Evolutionary conservation across 345 rosid genomes (phyloP).

Genomic region (Passiflora organensis): DNA sequence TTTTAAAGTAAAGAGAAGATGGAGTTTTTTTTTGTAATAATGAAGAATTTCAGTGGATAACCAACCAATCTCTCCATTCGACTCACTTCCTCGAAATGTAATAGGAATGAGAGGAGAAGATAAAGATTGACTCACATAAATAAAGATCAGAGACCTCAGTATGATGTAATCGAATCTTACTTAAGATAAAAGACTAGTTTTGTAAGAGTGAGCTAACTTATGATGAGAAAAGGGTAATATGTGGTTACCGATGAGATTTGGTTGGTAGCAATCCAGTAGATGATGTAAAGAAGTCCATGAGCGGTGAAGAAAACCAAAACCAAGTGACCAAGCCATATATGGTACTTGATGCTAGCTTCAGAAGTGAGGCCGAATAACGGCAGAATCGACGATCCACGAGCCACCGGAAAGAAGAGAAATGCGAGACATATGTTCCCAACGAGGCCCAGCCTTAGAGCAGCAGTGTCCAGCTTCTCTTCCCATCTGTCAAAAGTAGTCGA

Average conservation of each 20-base stretch:
- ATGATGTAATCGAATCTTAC: too few relatives aligned
- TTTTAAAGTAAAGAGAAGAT: too few relatives aligned
- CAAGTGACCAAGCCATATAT: slow-evolving; percentile 81
- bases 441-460: slow-evolving; percentile 40
- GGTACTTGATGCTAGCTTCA: slow-evolving; percentile 84
- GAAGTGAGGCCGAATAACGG: slow-evolving; percentile 63
- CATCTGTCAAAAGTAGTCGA: slow-evolving; percentile 35
- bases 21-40: too few relatives aligned
- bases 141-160: too few relatives aligned
- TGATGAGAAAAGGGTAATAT: neutral
- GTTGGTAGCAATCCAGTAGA: slow-evolving; percentile 34
- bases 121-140: too few relatives aligned
- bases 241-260: slow-evolving; percentile 39
- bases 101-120: too few relatives aligned
- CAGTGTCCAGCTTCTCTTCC: slow-evolving; percentile 38
- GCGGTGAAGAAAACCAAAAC: slow-evolving; percentile 53
- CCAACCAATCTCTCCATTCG: too few relatives aligned
- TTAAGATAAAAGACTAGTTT: too few relatives aligned
- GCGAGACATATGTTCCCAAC: slow-evolving; percentile 61
- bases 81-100: too few relatives aligned
- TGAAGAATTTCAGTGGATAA: too few relatives aligned
- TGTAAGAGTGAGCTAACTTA: too few relatives aligned
- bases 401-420: slow-evolving; percentile 74
- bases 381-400: slow-evolving; percentile 73
- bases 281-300: slow-evolving; percentile 59